Base-by-base conservation (phyloP, 495 filamentous ascomycete genomes). In the Talaromyces ruber region DNA sequence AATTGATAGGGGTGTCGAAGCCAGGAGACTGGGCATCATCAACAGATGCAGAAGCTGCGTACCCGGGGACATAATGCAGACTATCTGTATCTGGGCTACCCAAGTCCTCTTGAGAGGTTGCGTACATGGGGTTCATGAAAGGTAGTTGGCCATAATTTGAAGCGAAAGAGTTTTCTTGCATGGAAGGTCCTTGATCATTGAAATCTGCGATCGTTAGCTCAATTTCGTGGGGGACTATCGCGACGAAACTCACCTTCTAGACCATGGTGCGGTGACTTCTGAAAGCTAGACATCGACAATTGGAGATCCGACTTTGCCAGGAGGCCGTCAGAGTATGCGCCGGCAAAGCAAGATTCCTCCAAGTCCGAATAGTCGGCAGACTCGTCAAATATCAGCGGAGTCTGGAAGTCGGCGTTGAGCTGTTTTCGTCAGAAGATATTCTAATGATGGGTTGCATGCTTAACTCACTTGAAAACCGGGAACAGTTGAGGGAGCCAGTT, bases 221-320 rank as follows among this genome's bases (percentile, higher is more conserved):
- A 21, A 45, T 26, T 54, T 22, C 4, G 2, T 39, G 52, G 14
- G 37, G 16, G 37, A 12, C n/a, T 26, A 12, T 53, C 8, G 30
- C 18, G 7, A 28, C 24, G 2, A 52, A 30, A 21, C 79, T 65
- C 66, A 82, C 81, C 76, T 65, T 76, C 66, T 64, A 77, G 66
- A 62, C 71, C 70, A 67, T 71, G 69, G 59, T 72, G 70, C 51
- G 67, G 65, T 63, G 73, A 69, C 67, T 78, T 81, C 63, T 76
- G 76, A 68, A 79, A 80, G 65, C 72, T 70, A 70, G 81, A 80
- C 81, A 83, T 83, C 71, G 81, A 78, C 72, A 82, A 64, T 50
- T 79, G 68, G 62, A 77, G 73, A 66, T 78, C 79, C 73, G 80
- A 76, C 77, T 80, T 79, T 76, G 77, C 78, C 73, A 77, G 71